Base-by-base conservation (phyloP, 1,284 basidiomycete genomes). In the Spongispora temasekensis region DNA sequence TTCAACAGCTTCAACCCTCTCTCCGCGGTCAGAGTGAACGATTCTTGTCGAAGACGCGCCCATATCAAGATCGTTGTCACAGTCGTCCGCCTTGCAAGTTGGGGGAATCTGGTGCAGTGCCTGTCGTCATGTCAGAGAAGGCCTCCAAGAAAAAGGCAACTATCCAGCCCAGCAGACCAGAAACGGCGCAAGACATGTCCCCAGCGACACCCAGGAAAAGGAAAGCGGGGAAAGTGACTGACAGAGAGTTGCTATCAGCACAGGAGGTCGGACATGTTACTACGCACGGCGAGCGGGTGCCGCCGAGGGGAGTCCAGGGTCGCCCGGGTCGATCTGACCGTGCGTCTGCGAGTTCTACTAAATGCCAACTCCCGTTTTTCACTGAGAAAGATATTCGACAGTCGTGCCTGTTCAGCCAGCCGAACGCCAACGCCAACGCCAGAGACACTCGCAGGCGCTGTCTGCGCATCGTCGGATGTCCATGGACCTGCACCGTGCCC, bases 321-420 rank as follows among this genome's bases (percentile, higher is more conserved):
- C 72, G 64, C n/a, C n/a, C n/a, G n/a, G n/a, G n/a, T 62, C 74
- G 69, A 52, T 71, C 75, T 62, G 68, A 75, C 59, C 57, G 75
- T 76, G 56, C 55, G 70, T 59, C 40, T 52, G 53, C 32, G 52
- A 42, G 53, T 56, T 48, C 21, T 54, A 15, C 12, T 31, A 2
- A 44, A n/a, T n/a, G n/a, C n/a, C n/a, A n/a, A n/a, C n/a, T 21
- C 30, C 32, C 37, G 4, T 34, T 51, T 42, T 42, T 55, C 46
- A 32, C 63, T 71, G 51, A 74, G 34, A 52, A 23, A 53, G n/a
- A 17, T 9, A 54, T 5, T 28, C 19, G 21, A 9, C 55, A 76
- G 71, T 68, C 12, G 58, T 61, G 35, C 55, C 64, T 48, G 23
- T 64, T 53, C 74, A 70, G n/a, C 57, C 69, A 27, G 40, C 63